Evolutionary conservation across 768 basidiomycete genomes (phyloP), one percentile per base, ranked within the genome.

Genomic region (Rhizopogon vinicolor): DNA sequence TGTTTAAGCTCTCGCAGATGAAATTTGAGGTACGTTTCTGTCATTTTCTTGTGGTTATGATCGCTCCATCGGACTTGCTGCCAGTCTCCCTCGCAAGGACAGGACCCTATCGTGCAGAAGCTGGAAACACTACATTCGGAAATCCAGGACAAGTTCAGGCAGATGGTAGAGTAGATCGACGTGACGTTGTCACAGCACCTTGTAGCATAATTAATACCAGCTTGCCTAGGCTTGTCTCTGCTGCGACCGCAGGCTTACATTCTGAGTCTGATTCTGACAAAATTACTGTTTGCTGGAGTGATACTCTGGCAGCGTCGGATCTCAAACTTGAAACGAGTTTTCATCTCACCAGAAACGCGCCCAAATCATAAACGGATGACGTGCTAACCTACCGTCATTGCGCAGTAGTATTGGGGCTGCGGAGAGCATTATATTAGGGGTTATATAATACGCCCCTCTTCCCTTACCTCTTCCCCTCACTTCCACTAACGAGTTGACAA

Each of bases 1-100:
- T 94, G 83, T 98, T 88, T 78, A 93, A 94, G 72, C 84, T 99
- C n/a, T 96, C 93, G 44, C 95, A 98, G 72, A 95, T 96, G 93
- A 98, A 98, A 71, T 98, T 97, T 67, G 93, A 97, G 86, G 93
- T 93, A 63, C 48, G 83, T 61, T 10, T 35, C 33, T 33, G 31
- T 28, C 48, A 44, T 43, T 44, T 13, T 48, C 51, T 29, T 28
- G 44, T 52, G 12, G 35, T 18, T 41, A 51, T 22, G 8, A 12
- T 49, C 22, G 28, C 52, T 37, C 8, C 14, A 49, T 37, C 16
- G 39, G 14, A 43, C 31, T 63, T 37, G 42, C 46, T 52, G 60
- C 18, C 64, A 95, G 91, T 90, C 89, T 22, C 97, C 97, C 16
- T 91, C 93, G 7, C 87, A 93, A 75, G 93, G 93, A 40, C 81